These are phyloP conservation scores for Globisporangium sylvaticum DNA, from an alignment of 352 stramenopile genomes.

Conservation along the genomic window DNA sequence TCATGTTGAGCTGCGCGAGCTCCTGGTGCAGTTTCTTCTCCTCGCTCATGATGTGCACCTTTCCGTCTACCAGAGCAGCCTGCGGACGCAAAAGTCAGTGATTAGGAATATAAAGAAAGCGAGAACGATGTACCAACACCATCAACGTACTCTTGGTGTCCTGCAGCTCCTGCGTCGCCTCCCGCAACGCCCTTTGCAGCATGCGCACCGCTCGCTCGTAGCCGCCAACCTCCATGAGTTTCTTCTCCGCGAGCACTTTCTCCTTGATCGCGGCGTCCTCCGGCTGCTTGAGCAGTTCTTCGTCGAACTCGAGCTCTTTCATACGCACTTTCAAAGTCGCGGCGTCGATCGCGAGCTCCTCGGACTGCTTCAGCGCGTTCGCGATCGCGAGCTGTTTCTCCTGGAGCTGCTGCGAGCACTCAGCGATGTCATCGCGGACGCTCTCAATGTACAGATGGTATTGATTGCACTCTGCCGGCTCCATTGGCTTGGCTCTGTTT, in stretches of 20 bases:
- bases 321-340: slow-evolving; percentile 44
- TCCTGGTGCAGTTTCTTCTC: slow-evolving; percentile 55
- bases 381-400: slow-evolving; percentile 33
- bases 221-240: slow-evolving; percentile 59
- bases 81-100: no score
- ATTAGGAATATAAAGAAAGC: no score
- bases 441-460: slow-evolving; percentile 39
- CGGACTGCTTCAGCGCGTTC: slow-evolving; percentile 30
- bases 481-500: slow-evolving; percentile 16
- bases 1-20: slow-evolving; percentile 33
- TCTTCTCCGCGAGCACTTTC: slow-evolving; percentile 54
- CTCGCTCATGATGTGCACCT: slow-evolving; percentile 35
- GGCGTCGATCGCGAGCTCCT: slow-evolving; percentile 51
- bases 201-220: slow-evolving; percentile 53
- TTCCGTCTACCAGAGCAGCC: slow-evolving; percentile 36
- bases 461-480: slow-evolving; percentile 25
- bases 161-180: slow-evolving; percentile 50
- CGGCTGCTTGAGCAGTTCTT: slow-evolving; percentile 40
- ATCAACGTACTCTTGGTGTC: slow-evolving; percentile 38
- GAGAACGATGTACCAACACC: neutral
- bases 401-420: slow-evolving; percentile 33
- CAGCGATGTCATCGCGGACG: slow-evolving; percentile 30
- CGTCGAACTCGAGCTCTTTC: slow-evolving; percentile 58
- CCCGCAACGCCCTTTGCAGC: slow-evolving; percentile 44
- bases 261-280: slow-evolving; percentile 47